Evolutionary conservation across 768 basidiomycete species (phyloP).

Genomic region (Suillus cothurnatus): DNA sequence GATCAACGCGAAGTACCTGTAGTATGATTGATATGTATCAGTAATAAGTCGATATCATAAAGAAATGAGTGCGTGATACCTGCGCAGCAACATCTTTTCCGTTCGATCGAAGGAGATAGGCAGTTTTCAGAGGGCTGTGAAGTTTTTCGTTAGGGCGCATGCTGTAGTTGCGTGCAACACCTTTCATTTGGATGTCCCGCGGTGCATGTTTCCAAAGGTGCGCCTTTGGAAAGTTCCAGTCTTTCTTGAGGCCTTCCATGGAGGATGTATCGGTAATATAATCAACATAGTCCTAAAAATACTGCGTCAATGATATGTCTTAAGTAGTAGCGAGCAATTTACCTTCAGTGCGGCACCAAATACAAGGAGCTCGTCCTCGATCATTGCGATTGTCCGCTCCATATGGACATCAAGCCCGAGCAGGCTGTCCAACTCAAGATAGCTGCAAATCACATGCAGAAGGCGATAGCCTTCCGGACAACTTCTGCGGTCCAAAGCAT

Average conservation of each 20-base stretch:
- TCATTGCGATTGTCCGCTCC: slow-evolving; percentile 24
- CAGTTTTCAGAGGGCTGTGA: slow-evolving; percentile 28
- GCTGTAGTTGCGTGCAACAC: slow-evolving; percentile 30
- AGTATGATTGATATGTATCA: too few species aligned
- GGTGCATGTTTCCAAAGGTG: slow-evolving; percentile 34
- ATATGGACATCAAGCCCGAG: slow-evolving; percentile 35
- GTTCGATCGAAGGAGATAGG: slow-evolving; percentile 32
- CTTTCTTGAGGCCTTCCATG: slow-evolving; percentile 20
- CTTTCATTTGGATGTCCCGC: slow-evolving; percentile 34
- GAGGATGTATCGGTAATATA: background rate
- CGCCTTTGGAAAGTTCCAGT: slow-evolving; percentile 39
- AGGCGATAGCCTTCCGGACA: slow-evolving; percentile 26
- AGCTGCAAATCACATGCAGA: slow-evolving; percentile 32
- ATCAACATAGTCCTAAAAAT: background rate
- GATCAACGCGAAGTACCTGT: slow-evolving; percentile 1
- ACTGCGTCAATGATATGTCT: too few species aligned
- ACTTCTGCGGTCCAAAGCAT: background rate
- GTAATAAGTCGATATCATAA: too few species aligned
- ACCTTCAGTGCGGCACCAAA: slow-evolving; percentile 28
- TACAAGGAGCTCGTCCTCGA: slow-evolving; percentile 18
- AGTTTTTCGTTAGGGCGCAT: slow-evolving; percentile 34
- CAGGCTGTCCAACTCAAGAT: slow-evolving; percentile 33
- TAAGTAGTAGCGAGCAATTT: too few species aligned
- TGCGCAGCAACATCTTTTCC: slow-evolving; percentile 34
- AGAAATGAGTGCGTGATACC: slow-evolving; percentile 18